These are phyloP conservation scores for Lomentospora prolificans DNA, from an alignment of 2,329 filamentous ascomycete genomes.

Conservation along the genomic window DNA sequence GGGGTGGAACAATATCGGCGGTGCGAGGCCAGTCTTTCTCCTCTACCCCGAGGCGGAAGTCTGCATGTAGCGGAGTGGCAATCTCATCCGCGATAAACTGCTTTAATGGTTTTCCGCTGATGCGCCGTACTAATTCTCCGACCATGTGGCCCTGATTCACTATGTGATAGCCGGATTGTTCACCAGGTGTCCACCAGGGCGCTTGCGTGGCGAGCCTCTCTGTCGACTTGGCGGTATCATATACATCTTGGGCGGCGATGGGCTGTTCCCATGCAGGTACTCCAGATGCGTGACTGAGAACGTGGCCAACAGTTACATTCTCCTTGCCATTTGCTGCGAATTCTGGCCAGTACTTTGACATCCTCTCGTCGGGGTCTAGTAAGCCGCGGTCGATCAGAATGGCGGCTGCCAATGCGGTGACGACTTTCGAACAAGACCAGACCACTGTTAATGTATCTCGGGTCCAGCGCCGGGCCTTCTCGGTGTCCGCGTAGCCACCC, in stretches of 20 bases:
- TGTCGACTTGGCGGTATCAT: slow-evolving; percentile 19
- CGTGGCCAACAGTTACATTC: slow-evolving; percentile 26
- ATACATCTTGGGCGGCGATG: slow-evolving; percentile 22
- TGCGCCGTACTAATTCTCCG: slow-evolving; percentile 30
- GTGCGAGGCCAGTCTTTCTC: slow-evolving; percentile 32
- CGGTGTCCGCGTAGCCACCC: slow-evolving; percentile 27
- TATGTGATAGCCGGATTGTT: slow-evolving; percentile 30
- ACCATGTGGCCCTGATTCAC: slow-evolving; percentile 29
- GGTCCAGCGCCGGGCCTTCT: slow-evolving; percentile 23
- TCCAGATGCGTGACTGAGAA: slow-evolving; percentile 29
- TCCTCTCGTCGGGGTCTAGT: slow-evolving; percentile 24
- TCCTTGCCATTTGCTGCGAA: slow-evolving; percentile 31
- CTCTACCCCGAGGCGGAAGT: slow-evolving; percentile 33
- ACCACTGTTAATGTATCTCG: slow-evolving; percentile 29
- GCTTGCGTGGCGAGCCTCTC: slow-evolving; percentile 27
- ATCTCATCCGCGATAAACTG: slow-evolving; percentile 29
- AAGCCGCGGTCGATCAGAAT: slow-evolving; percentile 29
- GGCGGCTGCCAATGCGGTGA: slow-evolving; percentile 25
- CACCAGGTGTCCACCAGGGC: slow-evolving; percentile 34
- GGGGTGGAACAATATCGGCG: slow-evolving; percentile 21
- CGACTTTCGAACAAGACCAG: slow-evolving; percentile 29
- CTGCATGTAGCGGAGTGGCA: slow-evolving; percentile 28
- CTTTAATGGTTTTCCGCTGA: slow-evolving; percentile 28
- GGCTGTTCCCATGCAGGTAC: slow-evolving; percentile 23
- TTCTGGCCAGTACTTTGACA: slow-evolving; percentile 35